A percentile compares a stretch with the other conserved stretches of the same genome.
These are phyloP conservation scores for Sindora glabra DNA, from an alignment of 306 rosid species.

Conservation along the genomic window DNA sequence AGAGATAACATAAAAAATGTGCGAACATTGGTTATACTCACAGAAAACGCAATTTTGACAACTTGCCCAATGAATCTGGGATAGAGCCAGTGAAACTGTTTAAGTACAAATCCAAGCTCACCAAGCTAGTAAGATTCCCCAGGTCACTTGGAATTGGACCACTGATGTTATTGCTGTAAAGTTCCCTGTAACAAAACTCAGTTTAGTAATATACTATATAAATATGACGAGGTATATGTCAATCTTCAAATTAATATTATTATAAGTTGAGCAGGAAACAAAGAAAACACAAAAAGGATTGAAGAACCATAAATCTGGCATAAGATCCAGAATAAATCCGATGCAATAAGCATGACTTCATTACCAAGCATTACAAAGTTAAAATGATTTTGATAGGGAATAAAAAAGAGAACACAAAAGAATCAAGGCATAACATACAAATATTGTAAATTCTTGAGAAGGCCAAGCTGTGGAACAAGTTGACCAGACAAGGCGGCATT, in stretches of 20 bases:
- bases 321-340: background rate
- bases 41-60: constrained; percentile 95
- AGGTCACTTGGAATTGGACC: constrained; percentile 89
- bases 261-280: background rate
- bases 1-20: background rate
- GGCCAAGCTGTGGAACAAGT: constrained; percentile 96
- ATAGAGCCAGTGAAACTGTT: constrained; percentile 78
- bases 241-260: no score
- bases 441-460: constrained; percentile 90
- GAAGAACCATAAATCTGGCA: background rate
- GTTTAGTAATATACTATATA: background rate
- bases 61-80: constrained; percentile 89
- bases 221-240: background rate
- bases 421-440: constrained; percentile 52
- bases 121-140: constrained; percentile 97
- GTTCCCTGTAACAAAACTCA: constrained; percentile 55
- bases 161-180: constrained; percentile 90
- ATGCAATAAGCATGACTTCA: background rate
- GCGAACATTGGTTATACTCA: constrained; percentile 38
- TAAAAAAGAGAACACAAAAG: constrained; percentile 5
- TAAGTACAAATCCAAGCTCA: constrained; percentile 98
- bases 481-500: constrained; percentile 94
- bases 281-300: background rate
- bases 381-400: background rate
- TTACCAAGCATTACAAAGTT: background rate